Percentiles rank a stretch among this genome's conserved stretches.
phyloP scores from a whole-genome alignment of 2,329 filamentous ascomycete genomes.

The Fusarium globosum region DNA sequence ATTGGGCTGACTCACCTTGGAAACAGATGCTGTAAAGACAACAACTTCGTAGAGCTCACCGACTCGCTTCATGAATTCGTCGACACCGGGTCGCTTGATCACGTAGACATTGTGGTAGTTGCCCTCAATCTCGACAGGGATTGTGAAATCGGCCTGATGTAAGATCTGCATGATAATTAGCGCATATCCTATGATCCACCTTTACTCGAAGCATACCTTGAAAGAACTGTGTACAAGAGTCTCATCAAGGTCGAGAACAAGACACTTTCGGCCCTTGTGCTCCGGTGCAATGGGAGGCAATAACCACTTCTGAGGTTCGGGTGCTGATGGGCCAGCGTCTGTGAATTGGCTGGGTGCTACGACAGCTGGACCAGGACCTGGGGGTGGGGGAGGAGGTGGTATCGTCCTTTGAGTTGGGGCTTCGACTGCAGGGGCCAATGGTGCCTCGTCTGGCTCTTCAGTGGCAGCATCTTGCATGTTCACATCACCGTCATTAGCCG shows the following conservation, averaged over 20 bases:
- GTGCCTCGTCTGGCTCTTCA: slow-evolving; percentile 60
- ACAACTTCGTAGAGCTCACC: slow-evolving; percentile 98
- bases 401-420: slow-evolving; percentile 49
- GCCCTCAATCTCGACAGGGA: slow-evolving; percentile 98
- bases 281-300: slow-evolving; percentile 84
- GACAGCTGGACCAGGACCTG: slow-evolving; percentile 57
- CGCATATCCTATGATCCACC: background rate
- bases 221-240: slow-evolving; percentile 98
- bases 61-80: slow-evolving; percentile 98
- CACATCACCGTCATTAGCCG: slow-evolving; percentile 68
- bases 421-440: slow-evolving; percentile 52
- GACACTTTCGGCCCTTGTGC: slow-evolving; percentile 88
- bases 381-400: slow-evolving; percentile 62
- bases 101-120: slow-evolving; percentile 99
- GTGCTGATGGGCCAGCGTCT: slow-evolving; percentile 57
- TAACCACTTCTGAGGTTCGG: slow-evolving; percentile 70
- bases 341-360: slow-evolving; percentile 52
- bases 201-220: slow-evolving; percentile 71
- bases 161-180: slow-evolving; percentile 73
- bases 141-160: slow-evolving; percentile 98
- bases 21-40: slow-evolving; percentile 97
- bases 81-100: slow-evolving; percentile 98
- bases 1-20: slow-evolving; percentile 74
- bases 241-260: slow-evolving; percentile 95
- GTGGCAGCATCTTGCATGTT: slow-evolving; percentile 74